phyloP scores from a whole-genome alignment of 768 basidiomycete species.

The Auricularia sp. region DNA sequence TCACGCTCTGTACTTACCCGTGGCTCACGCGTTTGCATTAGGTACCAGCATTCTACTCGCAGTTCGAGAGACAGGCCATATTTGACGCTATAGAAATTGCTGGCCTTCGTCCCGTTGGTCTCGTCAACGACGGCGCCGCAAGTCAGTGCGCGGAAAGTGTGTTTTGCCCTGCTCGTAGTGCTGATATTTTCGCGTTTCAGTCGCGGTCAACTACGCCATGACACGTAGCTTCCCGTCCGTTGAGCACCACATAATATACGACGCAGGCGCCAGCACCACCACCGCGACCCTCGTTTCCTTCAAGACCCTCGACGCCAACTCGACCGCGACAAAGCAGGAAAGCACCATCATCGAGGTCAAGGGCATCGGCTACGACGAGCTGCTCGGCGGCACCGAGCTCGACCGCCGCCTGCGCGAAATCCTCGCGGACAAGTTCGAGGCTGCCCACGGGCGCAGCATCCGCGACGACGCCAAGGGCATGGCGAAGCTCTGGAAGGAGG shows the following conservation, averaged over 20 bases:
- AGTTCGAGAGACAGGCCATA: slow-evolving; percentile 85
- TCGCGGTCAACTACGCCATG: slow-evolving; percentile 98
- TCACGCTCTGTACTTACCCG: neutral
- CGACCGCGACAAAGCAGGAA: slow-evolving; percentile 24
- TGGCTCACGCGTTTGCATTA: neutral
- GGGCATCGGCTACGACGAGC: slow-evolving; percentile 75
- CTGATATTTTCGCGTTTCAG: slow-evolving; percentile 16
- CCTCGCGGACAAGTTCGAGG: slow-evolving; percentile 63
- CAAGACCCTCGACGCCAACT: slow-evolving; percentile 28
- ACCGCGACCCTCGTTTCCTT: slow-evolving; percentile 71
- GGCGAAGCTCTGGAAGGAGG: slow-evolving; percentile 93
- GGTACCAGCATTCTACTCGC: slow-evolving; percentile 79
- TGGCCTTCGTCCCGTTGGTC: slow-evolving; percentile 69
- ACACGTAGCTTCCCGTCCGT: slow-evolving; percentile 72
- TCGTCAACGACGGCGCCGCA: slow-evolving; percentile 88
- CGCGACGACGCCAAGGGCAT: slow-evolving; percentile 70
- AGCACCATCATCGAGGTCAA: slow-evolving; percentile 63
- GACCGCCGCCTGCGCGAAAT: slow-evolving; percentile 76
- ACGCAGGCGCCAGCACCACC: slow-evolving; percentile 80
- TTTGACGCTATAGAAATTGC: slow-evolving; percentile 88
- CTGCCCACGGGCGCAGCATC: slow-evolving; percentile 25
- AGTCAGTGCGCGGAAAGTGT: slow-evolving; percentile 12
- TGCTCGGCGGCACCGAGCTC: slow-evolving; percentile 71
- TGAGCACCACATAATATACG: slow-evolving; percentile 86
- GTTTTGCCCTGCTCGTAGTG: too few relatives aligned